A percentile compares a stretch with the other conserved stretches of the same genome.
Evolutionary conservation across 176 grass and related monocot genomes (phyloP).

Genomic region (Panicum miliaceum): DNA sequence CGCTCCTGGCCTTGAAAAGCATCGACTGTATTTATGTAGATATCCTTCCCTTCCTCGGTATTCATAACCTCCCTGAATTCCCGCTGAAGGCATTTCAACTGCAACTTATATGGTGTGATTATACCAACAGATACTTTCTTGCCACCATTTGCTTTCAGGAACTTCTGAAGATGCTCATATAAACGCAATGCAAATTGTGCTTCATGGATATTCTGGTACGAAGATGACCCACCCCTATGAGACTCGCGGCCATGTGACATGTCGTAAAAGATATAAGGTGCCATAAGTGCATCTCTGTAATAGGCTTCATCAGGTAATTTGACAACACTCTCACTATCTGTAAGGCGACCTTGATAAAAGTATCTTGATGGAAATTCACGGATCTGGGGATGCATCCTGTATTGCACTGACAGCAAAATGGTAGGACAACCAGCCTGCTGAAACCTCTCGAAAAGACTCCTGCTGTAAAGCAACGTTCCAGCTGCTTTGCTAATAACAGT

Average conservation of each 20-base stretch:
- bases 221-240: constrained; percentile 89
- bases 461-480: constrained; percentile 93
- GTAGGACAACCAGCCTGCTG: constrained; percentile 96
- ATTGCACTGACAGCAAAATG: constrained; percentile 93
- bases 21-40: constrained; percentile 99
- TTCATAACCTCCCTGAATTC: constrained; percentile 87
- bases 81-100: constrained; percentile 94
- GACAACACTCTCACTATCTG: constrained; percentile 85
- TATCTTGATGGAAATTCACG: constrained; percentile 98
- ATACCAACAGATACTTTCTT: constrained; percentile 97
- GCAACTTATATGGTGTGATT: constrained; percentile 99
- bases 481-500: constrained; percentile 99
- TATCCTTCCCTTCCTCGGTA: constrained; percentile 95
- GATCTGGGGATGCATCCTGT: constrained; percentile 99
- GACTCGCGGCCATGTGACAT: constrained; percentile 93
- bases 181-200: constrained; percentile 82
- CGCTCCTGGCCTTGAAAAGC: constrained; percentile 99
- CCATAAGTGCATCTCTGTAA: constrained; percentile 77
- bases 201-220: constrained; percentile 95
- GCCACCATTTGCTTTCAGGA: constrained; percentile 76
- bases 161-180: constrained; percentile 85
- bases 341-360: constrained; percentile 92
- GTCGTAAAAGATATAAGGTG: constrained; percentile 92
- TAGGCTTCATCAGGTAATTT: constrained; percentile 81
- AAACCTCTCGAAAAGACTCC: constrained; percentile 99